phyloP scores from a whole-genome alignment of 2,329 filamentous ascomycete genomes.

The Diaporthe batatas region DNA sequence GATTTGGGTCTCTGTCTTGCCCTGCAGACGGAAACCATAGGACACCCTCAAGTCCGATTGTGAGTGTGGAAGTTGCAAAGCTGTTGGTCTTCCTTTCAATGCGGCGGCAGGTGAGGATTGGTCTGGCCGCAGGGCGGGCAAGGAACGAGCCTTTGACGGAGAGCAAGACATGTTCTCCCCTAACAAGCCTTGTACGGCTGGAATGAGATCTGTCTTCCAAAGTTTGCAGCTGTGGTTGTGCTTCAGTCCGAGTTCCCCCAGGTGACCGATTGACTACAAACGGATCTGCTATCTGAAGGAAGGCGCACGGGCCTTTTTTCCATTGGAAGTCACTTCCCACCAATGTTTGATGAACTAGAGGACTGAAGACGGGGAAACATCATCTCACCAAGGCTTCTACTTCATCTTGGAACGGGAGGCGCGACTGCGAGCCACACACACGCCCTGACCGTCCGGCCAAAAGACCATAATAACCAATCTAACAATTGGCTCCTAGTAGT shows the following conservation, averaged over 20 bases:
- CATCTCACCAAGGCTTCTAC: too few relatives aligned
- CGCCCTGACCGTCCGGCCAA: too few relatives aligned
- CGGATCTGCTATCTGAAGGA: too few relatives aligned
- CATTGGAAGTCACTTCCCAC: neutral
- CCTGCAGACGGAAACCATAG: neutral
- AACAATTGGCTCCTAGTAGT: too few relatives aligned
- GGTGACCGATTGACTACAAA: neutral
- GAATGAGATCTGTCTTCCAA: neutral
- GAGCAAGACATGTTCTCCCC: constrained; percentile 17
- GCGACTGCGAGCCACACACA: too few relatives aligned
- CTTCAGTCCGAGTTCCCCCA: too few relatives aligned
- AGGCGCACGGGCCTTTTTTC: neutral
- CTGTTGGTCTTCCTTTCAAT: neutral
- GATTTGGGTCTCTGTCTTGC: neutral
- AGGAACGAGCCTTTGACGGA: neutral
- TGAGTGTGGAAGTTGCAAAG: neutral
- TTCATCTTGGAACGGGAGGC: too few relatives aligned
- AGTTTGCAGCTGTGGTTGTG: neutral
- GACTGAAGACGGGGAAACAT: too few relatives aligned
- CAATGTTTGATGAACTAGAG: neutral
- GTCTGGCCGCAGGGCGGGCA: constrained; percentile 1
- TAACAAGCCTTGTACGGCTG: neutral
- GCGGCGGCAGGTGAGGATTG: neutral
- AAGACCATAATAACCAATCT: too few relatives aligned
- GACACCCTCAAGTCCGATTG: neutral